Percentiles rank a stretch among this genome's conserved stretches.
These are phyloP conservation scores for Cadophora malorum DNA, from an alignment of 2,329 filamentous ascomycete genomes.

Conservation along the genomic window DNA sequence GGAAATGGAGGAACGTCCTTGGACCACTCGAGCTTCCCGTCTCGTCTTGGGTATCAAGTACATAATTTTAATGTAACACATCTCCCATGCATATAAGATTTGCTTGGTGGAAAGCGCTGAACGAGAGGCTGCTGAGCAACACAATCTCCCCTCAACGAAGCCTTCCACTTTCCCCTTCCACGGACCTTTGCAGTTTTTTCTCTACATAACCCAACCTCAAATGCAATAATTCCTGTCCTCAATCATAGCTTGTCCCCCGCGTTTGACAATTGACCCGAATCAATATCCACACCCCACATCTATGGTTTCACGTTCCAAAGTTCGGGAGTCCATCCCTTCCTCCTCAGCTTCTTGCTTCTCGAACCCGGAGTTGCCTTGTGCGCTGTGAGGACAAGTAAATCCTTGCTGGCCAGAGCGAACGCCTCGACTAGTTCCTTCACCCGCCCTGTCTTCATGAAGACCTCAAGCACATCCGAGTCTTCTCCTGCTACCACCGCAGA, in stretches of 20 bases:
- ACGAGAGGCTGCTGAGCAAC: conserved; percentile 6
- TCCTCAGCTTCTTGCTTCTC: conserved; percentile 64
- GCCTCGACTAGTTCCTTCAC: conserved; percentile 79
- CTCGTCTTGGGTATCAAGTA: conserved; percentile 7
- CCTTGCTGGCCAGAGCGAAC: conserved; percentile 61
- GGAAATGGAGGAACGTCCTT: conserved; percentile 17
- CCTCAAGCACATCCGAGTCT: conserved; percentile 67
- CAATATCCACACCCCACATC: conserved; percentile 14
- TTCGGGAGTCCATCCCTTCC: conserved; percentile 68
- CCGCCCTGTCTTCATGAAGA: conserved; percentile 68
- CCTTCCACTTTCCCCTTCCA: background rate
- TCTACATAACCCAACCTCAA: background rate
- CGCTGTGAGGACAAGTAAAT: conserved; percentile 54
- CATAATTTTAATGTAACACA: conserved; percentile 11
- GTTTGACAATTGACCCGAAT: background rate
- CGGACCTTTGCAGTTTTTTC: background rate
- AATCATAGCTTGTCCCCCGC: background rate
- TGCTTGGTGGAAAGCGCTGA: conserved; percentile 12
- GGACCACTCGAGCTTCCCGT: conserved; percentile 12
- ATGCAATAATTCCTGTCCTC: background rate
- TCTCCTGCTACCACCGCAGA: conserved; percentile 76
- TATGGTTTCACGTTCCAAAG: conserved; percentile 55
- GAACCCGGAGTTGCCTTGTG: conserved; percentile 54
- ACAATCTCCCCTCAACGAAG: conserved; percentile 3
- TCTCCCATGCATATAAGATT: conserved; percentile 1